Percentiles rank a stretch among this genome's conserved stretches.
phyloP scores from a whole-genome alignment of 2,329 filamentous ascomycete species.

The Trichoderma sp. region DNA sequence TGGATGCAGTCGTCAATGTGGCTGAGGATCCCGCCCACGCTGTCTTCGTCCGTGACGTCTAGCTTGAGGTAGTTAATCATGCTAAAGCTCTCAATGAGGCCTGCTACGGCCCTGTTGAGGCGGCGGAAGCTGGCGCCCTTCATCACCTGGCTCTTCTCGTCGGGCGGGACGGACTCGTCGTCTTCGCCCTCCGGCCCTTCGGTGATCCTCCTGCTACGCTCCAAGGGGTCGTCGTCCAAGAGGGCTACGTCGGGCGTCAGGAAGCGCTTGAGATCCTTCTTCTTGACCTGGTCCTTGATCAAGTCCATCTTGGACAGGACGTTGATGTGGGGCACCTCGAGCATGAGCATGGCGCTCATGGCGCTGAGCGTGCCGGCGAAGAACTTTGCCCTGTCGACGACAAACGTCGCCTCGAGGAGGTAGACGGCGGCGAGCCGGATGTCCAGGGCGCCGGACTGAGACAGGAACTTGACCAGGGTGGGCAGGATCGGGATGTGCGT shows the following conservation, averaged over 20 bases:
- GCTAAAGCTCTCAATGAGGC: conserved; percentile 93
- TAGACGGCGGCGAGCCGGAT: conserved; percentile 92
- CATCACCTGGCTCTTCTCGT: conserved; percentile 69
- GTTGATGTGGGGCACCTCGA: conserved; percentile 95
- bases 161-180: conserved; percentile 58
- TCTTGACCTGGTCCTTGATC: conserved; percentile 82
- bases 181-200: conserved; percentile 42
- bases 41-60: conserved; percentile 88
- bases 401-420: conserved; percentile 91
- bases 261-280: conserved; percentile 86
- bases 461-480: conserved; percentile 76
- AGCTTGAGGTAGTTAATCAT: conserved; percentile 95
- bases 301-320: conserved; percentile 98
- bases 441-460: conserved; percentile 75
- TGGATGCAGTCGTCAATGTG: conserved; percentile 95
- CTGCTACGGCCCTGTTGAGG: conserved; percentile 83
- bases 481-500: conserved; percentile 94
- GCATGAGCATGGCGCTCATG: conserved; percentile 99
- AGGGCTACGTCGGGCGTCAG: conserved; percentile 80
- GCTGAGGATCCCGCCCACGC: conserved; percentile 77
- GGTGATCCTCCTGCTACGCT: conserved; percentile 41
- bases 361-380: conserved; percentile 93
- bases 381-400: conserved; percentile 94
- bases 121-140: conserved; percentile 76
- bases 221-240: conserved; percentile 73